Conservation (phyloP, 148 eudicot genomes). For the Rhododendron griersonianum region DNA sequence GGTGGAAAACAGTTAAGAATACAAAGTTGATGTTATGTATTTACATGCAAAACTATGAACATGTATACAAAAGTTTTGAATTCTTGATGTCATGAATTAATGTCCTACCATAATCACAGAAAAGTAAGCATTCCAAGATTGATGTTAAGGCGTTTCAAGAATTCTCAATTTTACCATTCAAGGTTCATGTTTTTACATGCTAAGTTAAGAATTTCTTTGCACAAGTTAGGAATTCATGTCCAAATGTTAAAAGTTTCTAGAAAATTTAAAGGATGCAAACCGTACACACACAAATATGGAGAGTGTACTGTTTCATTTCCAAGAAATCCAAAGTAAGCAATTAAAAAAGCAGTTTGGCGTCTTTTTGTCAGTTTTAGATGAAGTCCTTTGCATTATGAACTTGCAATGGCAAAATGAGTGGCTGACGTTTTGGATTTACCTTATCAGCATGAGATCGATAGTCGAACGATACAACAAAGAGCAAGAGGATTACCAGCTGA, state of each 20-base stretch:
- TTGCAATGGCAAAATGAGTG: neutral
- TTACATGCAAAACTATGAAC: neutral
- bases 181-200: neutral
- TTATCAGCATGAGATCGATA: neutral
- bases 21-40: neutral
- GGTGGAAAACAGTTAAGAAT: neutral
- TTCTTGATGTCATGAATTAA: neutral
- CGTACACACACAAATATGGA: neutral
- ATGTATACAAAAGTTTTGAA: neutral
- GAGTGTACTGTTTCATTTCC: neutral
- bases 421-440: neutral
- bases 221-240: neutral
- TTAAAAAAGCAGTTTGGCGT: neutral
- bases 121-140: neutral
- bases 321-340: neutral
- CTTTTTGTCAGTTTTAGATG: neutral
- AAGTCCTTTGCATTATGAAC: neutral
- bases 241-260: neutral
- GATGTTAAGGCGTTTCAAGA: neutral
- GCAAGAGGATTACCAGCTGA: neutral
- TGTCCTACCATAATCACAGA: neutral
- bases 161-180: neutral
- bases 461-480: neutral
- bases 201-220: neutral
- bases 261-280: neutral